Percentiles rank a stretch among this genome's conserved stretches.
phyloP scores from a whole-genome alignment of 306 rosid genomes.

The Corylus americana region DNA sequence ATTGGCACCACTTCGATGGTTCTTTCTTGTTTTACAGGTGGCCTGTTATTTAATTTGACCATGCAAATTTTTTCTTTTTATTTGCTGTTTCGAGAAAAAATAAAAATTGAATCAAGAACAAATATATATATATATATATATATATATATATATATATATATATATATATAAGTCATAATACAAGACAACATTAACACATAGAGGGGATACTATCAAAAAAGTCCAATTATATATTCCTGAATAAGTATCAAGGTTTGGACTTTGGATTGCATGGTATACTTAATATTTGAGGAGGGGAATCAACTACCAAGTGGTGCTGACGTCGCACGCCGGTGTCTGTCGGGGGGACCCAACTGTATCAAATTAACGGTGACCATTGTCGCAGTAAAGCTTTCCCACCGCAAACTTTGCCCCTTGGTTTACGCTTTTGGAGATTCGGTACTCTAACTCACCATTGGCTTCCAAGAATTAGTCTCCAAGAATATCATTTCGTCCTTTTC shows the following conservation, averaged over 20 bases:
- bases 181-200: too few species aligned
- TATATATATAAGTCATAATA: too few species aligned
- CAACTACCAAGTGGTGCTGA: neutral
- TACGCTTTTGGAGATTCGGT: conserved; percentile 18
- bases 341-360: conserved; percentile 19
- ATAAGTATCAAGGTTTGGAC: neutral
- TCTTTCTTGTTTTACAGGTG: too few species aligned
- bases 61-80: too few species aligned
- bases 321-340: neutral
- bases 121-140: neutral
- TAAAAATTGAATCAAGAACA: too few species aligned
- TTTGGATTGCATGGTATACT: neutral
- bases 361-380: neutral
- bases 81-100: too few species aligned
- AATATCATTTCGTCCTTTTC: neutral
- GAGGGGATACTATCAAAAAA: neutral
- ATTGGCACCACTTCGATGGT: too few species aligned
- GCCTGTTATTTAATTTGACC: too few species aligned
- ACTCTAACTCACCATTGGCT: conserved; percentile 12
- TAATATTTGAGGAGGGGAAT: neutral
- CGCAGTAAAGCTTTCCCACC: neutral
- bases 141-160: too few species aligned
- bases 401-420: neutral
- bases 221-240: neutral
- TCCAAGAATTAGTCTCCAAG: neutral